Conservation (phyloP, 768 basidiomycete species). For the Tulasnella sp. region DNA sequence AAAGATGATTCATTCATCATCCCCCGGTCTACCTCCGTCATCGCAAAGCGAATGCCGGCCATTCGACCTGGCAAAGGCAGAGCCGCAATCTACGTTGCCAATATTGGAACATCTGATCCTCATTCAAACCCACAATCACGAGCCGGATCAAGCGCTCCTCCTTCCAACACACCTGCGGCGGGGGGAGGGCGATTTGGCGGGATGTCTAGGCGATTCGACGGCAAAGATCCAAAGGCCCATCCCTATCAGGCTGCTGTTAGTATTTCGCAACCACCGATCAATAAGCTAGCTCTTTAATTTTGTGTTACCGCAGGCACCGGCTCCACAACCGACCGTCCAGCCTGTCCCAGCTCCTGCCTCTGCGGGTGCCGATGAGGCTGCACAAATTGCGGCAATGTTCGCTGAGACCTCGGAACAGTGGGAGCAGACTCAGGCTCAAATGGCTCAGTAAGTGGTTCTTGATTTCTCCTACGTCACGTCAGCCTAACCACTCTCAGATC, state of each 20-base stretch:
- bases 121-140: not conserved
- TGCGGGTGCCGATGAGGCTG: constrained; percentile 72
- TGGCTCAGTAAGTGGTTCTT: constrained; percentile 89
- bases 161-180: not conserved
- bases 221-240: constrained; percentile 57
- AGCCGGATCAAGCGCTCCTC: not conserved
- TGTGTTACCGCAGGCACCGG: not conserved
- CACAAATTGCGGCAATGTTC: constrained; percentile 98
- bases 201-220: constrained; percentile 88
- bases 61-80: constrained; percentile 77
- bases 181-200: constrained; percentile 24
- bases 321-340: not conserved
- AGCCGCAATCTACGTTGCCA: constrained; percentile 68
- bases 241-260: constrained; percentile 29
- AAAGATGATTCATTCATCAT: constrained; percentile 89
- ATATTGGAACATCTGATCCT: not conserved
- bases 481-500: not conserved
- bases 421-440: constrained; percentile 99
- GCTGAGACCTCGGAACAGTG: constrained; percentile 90
- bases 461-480: constrained; percentile 38
- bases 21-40: constrained; percentile 89
- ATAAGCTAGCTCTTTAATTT: not conserved
- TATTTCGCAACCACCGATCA: not conserved
- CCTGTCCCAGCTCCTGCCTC: not conserved
- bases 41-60: constrained; percentile 87